A percentile compares a stretch with the other conserved stretches of the same genome.
These are phyloP conservation scores for Neodidymelliopsis sp. DNA, from an alignment of 2,329 filamentous ascomycete genomes.

Conservation along the genomic window DNA sequence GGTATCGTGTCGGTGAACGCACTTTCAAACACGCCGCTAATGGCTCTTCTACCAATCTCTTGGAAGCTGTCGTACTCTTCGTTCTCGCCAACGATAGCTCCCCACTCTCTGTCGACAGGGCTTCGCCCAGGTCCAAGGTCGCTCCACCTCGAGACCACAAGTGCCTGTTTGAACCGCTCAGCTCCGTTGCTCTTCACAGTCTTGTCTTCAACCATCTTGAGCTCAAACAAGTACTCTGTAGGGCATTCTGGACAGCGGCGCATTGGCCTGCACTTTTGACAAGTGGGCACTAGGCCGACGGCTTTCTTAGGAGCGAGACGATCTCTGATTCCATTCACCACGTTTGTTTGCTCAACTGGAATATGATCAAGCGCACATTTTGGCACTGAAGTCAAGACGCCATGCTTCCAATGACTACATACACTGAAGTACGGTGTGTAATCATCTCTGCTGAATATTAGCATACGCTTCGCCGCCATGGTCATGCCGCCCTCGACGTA, in stretches of 20 bases:
- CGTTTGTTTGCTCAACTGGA: slow-evolving; percentile 54
- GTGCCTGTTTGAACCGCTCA: slow-evolving; percentile 64
- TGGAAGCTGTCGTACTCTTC: slow-evolving; percentile 62
- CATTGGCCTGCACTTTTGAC: slow-evolving; percentile 65
- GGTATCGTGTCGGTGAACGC: slow-evolving; percentile 64
- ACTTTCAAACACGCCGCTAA: slow-evolving; percentile 67
- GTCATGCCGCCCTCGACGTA: slow-evolving; percentile 61
- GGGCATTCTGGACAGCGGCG: slow-evolving; percentile 68
- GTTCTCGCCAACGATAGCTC: slow-evolving; percentile 56
- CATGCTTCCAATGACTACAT: slow-evolving; percentile 69
- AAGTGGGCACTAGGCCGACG: slow-evolving; percentile 60
- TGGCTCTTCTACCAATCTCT: slow-evolving; percentile 61
- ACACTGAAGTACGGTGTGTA: slow-evolving; percentile 69
- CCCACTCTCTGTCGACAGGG: slow-evolving; percentile 60
- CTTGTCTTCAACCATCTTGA: slow-evolving; percentile 66
- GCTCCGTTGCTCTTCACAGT: slow-evolving; percentile 46
- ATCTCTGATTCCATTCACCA: slow-evolving; percentile 51
- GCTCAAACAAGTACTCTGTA: slow-evolving; percentile 67
- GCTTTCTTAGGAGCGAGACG: slow-evolving; percentile 39
- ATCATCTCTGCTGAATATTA: slow-evolving; percentile 67
- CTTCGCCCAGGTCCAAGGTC: slow-evolving; percentile 63
- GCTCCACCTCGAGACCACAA: slow-evolving; percentile 68
- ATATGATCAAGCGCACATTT: slow-evolving; percentile 69
- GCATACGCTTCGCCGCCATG: slow-evolving; percentile 59
- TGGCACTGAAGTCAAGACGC: slow-evolving; percentile 65